A percentile compares a stretch with the other conserved stretches of the same genome.
Evolutionary conservation across 805 yeast genomes (phyloP).

Genomic region (Cyberlindnera subsufficiens): DNA sequence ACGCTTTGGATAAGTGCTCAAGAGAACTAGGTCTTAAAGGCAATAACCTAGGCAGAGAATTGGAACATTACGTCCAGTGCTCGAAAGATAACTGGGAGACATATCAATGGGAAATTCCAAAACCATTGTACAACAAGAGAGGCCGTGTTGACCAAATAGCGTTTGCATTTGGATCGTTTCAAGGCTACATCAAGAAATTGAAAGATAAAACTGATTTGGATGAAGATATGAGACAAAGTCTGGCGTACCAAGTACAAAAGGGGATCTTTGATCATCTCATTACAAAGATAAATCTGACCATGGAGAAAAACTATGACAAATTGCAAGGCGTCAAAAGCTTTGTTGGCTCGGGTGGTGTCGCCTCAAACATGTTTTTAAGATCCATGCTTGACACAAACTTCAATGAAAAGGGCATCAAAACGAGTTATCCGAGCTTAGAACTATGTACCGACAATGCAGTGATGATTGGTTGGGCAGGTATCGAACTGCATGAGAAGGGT

Average conservation of each 20-base stretch:
- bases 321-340: conserved; percentile 43
- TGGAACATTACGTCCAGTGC: conserved; percentile 44
- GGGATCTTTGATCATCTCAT: conserved; percentile 68
- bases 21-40: conserved; percentile 77
- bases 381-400: conserved; percentile 37
- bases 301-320: conserved; percentile 34
- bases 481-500: conserved; percentile 63
- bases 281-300: conserved; percentile 51
- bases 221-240: conserved; percentile 30
- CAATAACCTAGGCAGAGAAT: conserved; percentile 78
- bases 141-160: conserved; percentile 39
- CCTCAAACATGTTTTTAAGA: conserved; percentile 61
- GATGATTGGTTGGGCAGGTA: conserved; percentile 98
- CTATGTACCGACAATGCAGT: conserved; percentile 93
- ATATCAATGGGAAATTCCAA: conserved; percentile 30
- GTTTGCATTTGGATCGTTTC: conserved; percentile 78
- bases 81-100: conserved; percentile 27
- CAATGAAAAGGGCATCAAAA: conserved; percentile 26
- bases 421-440: conserved; percentile 61
- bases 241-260: conserved; percentile 58
- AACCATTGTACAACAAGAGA: conserved; percentile 47
- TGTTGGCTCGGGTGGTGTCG: conserved; percentile 94
- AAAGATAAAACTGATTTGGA: conserved; percentile 18
- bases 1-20: conserved; percentile 89
- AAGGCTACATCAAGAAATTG: conserved; percentile 45